Percentiles rank a stretch among this genome's conserved stretches.
Conservation (phyloP, 1,284 basidiomycete species). For the Apiotrichum gracile region DNA sequence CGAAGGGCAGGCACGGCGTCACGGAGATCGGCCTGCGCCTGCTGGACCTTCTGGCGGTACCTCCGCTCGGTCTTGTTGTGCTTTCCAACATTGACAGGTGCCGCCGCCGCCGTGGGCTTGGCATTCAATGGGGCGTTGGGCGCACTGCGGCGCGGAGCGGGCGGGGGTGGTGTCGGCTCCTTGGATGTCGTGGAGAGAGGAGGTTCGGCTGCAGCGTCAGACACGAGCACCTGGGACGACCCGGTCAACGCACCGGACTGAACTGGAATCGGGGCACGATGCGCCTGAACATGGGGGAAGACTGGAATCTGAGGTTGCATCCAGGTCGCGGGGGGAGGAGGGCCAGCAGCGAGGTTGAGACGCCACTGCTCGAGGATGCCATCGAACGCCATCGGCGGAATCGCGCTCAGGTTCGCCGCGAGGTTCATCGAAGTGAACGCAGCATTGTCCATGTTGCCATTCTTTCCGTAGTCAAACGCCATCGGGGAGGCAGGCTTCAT, state of each 20-base stretch:
- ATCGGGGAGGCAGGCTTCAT: background rate
- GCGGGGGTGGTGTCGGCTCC: background rate
- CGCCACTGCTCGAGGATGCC: constrained; percentile 21
- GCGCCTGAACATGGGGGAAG: background rate
- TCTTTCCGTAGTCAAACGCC: background rate
- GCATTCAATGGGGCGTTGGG: constrained; percentile 17
- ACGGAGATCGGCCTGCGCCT: constrained; percentile 45
- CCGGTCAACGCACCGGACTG: background rate
- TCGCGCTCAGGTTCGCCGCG: constrained; percentile 1
- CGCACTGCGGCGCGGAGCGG: constrained; percentile 17
- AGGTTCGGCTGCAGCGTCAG: background rate
- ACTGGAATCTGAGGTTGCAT: background rate
- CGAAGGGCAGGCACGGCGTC: constrained; percentile 45
- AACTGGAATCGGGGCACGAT: background rate
- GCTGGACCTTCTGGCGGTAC: constrained; percentile 47
- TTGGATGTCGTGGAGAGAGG: background rate
- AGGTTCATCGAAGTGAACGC: background rate
- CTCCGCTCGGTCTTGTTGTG: constrained; percentile 48
- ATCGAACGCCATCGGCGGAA: constrained; percentile 14
- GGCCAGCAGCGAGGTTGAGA: constrained; percentile 6
- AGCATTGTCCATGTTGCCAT: background rate
- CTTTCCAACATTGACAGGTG: constrained; percentile 33
- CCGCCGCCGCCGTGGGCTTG: constrained; percentile 4
- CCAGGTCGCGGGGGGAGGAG: background rate
- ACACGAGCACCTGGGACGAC: rapidly evolving